These are phyloP conservation scores for Filobasidium floriforme DNA, from an alignment of 768 basidiomycete species.

Conservation along the genomic window DNA sequence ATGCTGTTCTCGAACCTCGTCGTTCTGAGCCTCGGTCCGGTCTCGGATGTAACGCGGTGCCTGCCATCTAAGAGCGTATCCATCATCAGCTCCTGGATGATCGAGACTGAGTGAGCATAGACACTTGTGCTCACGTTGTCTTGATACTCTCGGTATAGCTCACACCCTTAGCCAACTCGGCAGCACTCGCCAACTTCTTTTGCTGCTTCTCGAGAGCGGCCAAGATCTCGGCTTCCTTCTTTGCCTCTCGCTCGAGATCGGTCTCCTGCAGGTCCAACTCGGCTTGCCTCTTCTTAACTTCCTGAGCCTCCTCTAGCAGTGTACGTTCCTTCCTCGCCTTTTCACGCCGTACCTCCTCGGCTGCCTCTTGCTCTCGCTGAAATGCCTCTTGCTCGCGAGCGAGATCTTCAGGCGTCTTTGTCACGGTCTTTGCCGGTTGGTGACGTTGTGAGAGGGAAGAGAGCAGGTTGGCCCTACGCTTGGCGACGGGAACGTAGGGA, in stretches of 20 bases:
- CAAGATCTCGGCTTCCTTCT: conserved; percentile 81
- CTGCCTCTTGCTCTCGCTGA: conserved; percentile 65
- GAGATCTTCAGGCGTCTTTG: conserved; percentile 52
- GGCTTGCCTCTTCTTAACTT: conserved; percentile 77
- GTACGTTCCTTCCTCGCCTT: conserved; percentile 75
- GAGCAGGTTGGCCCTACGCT: conserved; percentile 72
- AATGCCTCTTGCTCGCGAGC: conserved; percentile 47
- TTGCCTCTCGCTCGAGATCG: conserved; percentile 72
- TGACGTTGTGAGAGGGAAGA: conserved; percentile 56
- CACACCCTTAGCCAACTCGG: conserved; percentile 89
- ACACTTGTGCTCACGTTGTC: conserved; percentile 57
- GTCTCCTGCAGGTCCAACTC: conserved; percentile 84
- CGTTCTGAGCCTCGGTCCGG: conserved; percentile 60
- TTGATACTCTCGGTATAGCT: conserved; percentile 77
- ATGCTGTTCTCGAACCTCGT: conserved; percentile 72
- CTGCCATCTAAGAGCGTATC: conserved; percentile 60
- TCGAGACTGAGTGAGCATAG: not conserved
- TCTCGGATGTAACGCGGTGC: conserved; percentile 76
- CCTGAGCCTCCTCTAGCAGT: conserved; percentile 84
- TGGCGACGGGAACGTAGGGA: conserved; percentile 78
- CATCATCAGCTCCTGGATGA: not conserved
- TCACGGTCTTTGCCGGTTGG: conserved; percentile 53
- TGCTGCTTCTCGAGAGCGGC: conserved; percentile 78
- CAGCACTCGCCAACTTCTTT: conserved; percentile 81
- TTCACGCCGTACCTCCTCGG: conserved; percentile 69